A percentile compares a stretch with the other conserved stretches of the same genome.
Evolutionary conservation across 2,329 filamentous ascomycete species (phyloP).

Genomic region (Ophiostoma quercus): DNA sequence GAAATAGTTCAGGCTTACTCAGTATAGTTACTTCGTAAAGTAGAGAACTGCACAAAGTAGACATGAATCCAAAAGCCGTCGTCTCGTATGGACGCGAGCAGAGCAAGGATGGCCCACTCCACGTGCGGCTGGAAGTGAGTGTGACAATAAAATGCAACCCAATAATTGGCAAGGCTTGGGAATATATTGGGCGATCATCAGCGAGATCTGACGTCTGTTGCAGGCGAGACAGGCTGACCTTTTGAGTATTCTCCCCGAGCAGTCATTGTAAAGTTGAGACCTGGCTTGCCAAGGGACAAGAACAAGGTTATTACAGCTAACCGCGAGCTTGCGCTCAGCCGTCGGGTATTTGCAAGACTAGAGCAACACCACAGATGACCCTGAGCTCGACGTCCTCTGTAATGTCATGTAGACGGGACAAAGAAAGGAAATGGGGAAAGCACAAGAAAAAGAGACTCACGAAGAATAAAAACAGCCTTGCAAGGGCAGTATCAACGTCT

Average conservation of each 20-base stretch:
- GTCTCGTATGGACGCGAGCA: not conserved
- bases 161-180: slow-evolving; percentile 6
- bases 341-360: not conserved
- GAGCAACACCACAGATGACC: not conserved
- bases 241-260: not conserved
- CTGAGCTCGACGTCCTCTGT: too few relatives aligned
- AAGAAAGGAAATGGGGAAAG: not conserved
- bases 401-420: not conserved
- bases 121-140: slow-evolving; percentile 10
- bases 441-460: not conserved
- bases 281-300: not conserved
- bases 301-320: not conserved
- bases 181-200: not conserved
- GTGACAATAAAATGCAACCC: not conserved
- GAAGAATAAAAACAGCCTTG: not conserved
- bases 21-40: too few relatives aligned
- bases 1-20: too few relatives aligned
- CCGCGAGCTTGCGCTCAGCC: not conserved
- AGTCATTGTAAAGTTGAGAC: not conserved
- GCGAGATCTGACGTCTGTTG: not conserved
- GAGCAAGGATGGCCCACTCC: not conserved
- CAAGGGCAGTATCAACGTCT: not conserved
- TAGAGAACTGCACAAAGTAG: too few relatives aligned
- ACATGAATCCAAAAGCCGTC: too few relatives aligned
- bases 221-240: not conserved